These are phyloP conservation scores for Trichoderma oligosporum DNA, from an alignment of 2,329 filamentous ascomycete genomes.

Conservation along the genomic window DNA sequence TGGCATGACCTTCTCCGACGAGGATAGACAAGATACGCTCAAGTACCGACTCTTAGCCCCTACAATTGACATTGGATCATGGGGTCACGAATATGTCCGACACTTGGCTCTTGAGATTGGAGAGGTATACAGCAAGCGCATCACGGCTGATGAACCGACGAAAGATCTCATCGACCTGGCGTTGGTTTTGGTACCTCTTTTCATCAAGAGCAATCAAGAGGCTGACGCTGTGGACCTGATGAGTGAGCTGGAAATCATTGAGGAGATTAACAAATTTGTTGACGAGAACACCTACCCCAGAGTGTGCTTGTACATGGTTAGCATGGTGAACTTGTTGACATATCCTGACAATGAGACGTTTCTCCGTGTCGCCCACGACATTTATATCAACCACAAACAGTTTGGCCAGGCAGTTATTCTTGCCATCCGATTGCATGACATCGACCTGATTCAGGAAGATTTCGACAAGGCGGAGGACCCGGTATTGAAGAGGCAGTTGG, in stretches of 20 bases:
- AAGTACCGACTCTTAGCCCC: constrained; percentile 91
- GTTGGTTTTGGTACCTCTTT: constrained; percentile 81
- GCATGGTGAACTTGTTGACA: constrained; percentile 96
- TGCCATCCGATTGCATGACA: constrained; percentile 88
- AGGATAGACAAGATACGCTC: constrained; percentile 90
- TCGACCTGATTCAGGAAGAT: constrained; percentile 74
- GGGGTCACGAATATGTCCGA: constrained; percentile 97
- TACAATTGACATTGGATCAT: constrained; percentile 88
- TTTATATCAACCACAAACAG: constrained; percentile 91
- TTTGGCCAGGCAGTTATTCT: constrained; percentile 90
- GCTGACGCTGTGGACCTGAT: constrained; percentile 96
- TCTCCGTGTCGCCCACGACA: constrained; percentile 84
- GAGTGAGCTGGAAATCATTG: constrained; percentile 96
- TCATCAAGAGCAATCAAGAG: constrained; percentile 95
- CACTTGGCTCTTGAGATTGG: constrained; percentile 95
- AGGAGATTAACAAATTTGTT: constrained; percentile 80
- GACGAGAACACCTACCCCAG: constrained; percentile 91
- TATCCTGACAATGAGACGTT: constrained; percentile 97
- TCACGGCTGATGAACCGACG: constrained; percentile 78
- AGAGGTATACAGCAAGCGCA: constrained; percentile 83
- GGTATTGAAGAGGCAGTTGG: constrained; percentile 85
- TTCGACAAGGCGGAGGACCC: constrained; percentile 78
- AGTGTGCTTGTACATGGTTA: constrained; percentile 97
- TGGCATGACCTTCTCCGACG: constrained; percentile 97
- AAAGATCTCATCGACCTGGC: constrained; percentile 84